Percentiles rank a stretch among this genome's conserved stretches.
These are phyloP conservation scores for Diplodia corticola DNA, from an alignment of 2,329 filamentous ascomycete genomes.

Conservation along the genomic window DNA sequence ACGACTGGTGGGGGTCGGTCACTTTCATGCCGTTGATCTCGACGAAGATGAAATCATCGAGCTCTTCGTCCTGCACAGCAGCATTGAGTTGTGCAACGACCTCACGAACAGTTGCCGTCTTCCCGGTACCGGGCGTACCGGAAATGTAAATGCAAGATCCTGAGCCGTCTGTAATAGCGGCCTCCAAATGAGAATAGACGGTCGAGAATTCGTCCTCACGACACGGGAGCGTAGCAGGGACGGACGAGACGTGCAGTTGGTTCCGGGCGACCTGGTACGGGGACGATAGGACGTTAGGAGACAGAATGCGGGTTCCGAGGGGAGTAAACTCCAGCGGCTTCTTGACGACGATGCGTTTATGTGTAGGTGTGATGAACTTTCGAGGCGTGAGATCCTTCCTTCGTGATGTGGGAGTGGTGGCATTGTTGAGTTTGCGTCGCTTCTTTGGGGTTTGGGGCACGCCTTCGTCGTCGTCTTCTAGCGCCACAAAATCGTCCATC, in stretches of 20 bases:
- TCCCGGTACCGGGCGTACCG: slow-evolving; percentile 95
- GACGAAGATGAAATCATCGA: slow-evolving; percentile 98
- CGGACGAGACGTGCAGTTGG: slow-evolving; percentile 88
- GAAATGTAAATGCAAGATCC: slow-evolving; percentile 99
- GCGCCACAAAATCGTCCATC: slow-evolving; percentile 46
- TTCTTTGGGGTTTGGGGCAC: slow-evolving; percentile 49
- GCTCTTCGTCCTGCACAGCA: slow-evolving; percentile 83
- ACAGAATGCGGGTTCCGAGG: slow-evolving; percentile 81
- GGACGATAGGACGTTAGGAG: slow-evolving; percentile 74
- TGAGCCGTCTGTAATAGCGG: slow-evolving; percentile 88
- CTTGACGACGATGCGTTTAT: slow-evolving; percentile 72
- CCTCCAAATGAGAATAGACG: slow-evolving; percentile 91
- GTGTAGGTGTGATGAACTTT: slow-evolving; percentile 62
- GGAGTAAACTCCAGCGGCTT: slow-evolving; percentile 95
- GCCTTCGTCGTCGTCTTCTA: slow-evolving; percentile 42
- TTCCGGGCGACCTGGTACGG: slow-evolving; percentile 90
- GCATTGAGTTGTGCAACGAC: slow-evolving; percentile 86
- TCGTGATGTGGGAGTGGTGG: slow-evolving; percentile 47
- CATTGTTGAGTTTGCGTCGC: slow-evolving; percentile 49
- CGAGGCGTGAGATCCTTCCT: slow-evolving; percentile 50
- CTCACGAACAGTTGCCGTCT: slow-evolving; percentile 95
- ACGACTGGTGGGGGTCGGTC: slow-evolving; percentile 94
- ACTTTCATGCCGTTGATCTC: slow-evolving; percentile 99
- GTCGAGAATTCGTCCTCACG: slow-evolving; percentile 87
- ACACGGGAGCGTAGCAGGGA: slow-evolving; percentile 85